A percentile compares a stretch with the other conserved stretches of the same genome.
Conservation (phyloP, 495 filamentous ascomycete species). For the Chaetomium cochliodes region DNA sequence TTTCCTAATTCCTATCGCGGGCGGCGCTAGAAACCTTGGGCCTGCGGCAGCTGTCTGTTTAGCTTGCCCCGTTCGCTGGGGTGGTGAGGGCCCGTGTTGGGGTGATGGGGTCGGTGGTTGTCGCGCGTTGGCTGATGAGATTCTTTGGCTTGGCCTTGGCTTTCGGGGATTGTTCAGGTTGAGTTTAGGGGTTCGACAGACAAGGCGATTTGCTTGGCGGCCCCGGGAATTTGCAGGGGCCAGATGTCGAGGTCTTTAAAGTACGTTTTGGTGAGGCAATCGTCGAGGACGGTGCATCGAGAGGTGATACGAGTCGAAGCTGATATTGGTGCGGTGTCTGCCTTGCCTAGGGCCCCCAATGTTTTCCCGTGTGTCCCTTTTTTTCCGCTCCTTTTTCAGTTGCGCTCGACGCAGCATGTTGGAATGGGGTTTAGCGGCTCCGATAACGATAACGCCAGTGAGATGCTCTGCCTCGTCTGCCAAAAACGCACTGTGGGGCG, state of each 20-base stretch:
- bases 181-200: slow-evolving; percentile 16
- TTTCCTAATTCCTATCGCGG: background rate
- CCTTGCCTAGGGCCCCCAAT: background rate
- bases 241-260: background rate
- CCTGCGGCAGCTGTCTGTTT: background rate
- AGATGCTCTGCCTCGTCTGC: background rate
- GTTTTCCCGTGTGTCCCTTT: background rate
- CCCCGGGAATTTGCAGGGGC: background rate
- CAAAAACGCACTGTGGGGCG: background rate
- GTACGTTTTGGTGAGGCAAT: background rate
- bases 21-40: background rate
- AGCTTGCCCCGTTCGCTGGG: background rate
- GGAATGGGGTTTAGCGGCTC: slow-evolving; percentile 16
- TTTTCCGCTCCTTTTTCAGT: slow-evolving; percentile 16
- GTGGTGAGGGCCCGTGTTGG: background rate
- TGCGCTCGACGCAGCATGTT: background rate
- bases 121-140: background rate
- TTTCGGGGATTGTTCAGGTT: slow-evolving; percentile 2
- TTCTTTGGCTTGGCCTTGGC: slow-evolving; percentile 20
- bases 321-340: background rate
- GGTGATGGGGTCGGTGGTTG: background rate
- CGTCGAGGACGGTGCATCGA: background rate
- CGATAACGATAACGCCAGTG: background rate
- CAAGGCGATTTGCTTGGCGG: slow-evolving; percentile 11
- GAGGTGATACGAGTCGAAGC: background rate